Evolutionary conservation across 2,329 filamentous ascomycete genomes (phyloP), one percentile per base, ranked within the genome.

Genomic region (Aureobasidium musti): DNA sequence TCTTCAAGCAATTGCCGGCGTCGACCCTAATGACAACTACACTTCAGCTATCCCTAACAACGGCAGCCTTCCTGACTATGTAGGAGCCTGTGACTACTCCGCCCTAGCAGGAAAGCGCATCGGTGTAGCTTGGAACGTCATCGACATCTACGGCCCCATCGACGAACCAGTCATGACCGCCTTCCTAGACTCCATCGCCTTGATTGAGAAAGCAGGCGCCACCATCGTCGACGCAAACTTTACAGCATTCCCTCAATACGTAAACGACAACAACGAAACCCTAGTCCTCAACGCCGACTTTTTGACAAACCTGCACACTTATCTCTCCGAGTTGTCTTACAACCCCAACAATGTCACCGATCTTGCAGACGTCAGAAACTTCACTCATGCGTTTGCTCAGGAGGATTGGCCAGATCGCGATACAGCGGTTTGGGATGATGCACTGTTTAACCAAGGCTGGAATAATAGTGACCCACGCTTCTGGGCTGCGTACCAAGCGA

Each of bases 331-430:
- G 65, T 79, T 91, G 3, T 80, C 77, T 1, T 77, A 74, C 70
- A 91, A 90, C 71, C 87, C 87, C 0, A 78, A 84, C 67, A 79
- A 82, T 64, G 77, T 91, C 56, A 78, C 77, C 10, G 77, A 75
- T 21, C 77, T 90, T 0, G 77, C 76, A 1, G 82, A 86, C 13
- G 75, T 88, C 3, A 78, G 79, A 0, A 77, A 78, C 37, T 89
- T 87, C 70, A 90, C 87, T 0, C 84, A 85, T 35, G 69, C 70
- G 0, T 83, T 80, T 59, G 73, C 80, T 0, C 74, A 75, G 0
- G 88, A 91, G 71, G 80, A 83, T n/a, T 90, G 83, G 70, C 87
- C 88, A 0, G 76, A 80, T 56, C 81, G 86, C n/a, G 80, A 90
- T 75, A 89, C 86, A 0, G 76, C 68, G 0, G 45, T 80, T 2